Conservation (phyloP, 2,329 filamentous ascomycete genomes). For the Trichoderma endophyticum region DNA sequence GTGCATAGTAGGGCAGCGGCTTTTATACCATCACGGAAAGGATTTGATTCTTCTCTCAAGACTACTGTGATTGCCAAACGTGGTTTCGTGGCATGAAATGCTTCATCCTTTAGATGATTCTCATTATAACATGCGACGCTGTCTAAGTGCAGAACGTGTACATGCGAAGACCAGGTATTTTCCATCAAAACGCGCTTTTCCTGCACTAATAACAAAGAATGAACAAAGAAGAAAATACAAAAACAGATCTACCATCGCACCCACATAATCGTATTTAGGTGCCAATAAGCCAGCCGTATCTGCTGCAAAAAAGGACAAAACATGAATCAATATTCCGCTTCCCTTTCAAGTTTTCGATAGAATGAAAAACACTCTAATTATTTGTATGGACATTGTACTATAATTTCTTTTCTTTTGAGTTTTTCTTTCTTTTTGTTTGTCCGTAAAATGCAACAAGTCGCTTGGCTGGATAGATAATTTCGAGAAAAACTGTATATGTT, state of each 20-base stretch:
- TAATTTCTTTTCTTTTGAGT: background rate
- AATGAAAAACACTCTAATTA: background rate
- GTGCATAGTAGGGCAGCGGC: background rate
- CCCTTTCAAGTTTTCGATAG: background rate
- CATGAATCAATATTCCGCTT: background rate
- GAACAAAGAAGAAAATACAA: background rate
- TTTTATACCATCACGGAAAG: background rate
- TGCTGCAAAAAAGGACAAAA: background rate
- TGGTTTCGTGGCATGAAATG: background rate
- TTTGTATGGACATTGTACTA: background rate
- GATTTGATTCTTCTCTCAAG: background rate
- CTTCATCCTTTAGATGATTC: background rate
- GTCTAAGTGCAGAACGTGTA: background rate
- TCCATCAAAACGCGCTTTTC: background rate
- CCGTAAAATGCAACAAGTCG: background rate
- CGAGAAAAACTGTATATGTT: background rate
- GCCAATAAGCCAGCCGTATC: background rate
- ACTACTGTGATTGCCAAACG: background rate
- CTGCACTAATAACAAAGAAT: background rate
- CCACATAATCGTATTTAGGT: background rate
- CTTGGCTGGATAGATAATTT: background rate
- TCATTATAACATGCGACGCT: background rate
- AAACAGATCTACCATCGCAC: background rate
- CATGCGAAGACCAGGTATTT: background rate
- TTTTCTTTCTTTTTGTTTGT: background rate